phyloP scores from a whole-genome alignment of 441 rosid species.

The Gossypium schwendimanii region DNA sequence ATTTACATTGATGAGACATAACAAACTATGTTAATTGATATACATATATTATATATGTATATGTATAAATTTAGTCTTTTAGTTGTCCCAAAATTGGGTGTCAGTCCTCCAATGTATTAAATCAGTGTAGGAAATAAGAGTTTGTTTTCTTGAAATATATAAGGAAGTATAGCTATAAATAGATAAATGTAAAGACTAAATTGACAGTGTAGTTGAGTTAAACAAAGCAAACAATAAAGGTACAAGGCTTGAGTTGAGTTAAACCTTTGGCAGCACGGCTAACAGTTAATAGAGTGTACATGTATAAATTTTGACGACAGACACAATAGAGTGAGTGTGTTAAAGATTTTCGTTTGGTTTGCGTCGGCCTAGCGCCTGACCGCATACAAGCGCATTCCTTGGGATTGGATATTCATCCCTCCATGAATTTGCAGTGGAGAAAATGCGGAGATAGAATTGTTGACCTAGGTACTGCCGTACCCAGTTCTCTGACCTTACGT shows the following conservation, averaged over 20 bases:
- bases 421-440: conserved; percentile 47
- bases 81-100: not conserved
- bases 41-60: not conserved
- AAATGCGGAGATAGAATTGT: conserved; percentile 65
- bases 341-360: not conserved
- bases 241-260: not conserved
- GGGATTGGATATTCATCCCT: conserved; percentile 71
- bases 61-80: not conserved
- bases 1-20: not conserved
- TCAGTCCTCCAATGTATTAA: not conserved
- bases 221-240: not conserved
- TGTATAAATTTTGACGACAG: not conserved
- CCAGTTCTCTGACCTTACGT: conserved; percentile 71
- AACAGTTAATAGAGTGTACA: not conserved
- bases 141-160: not conserved
- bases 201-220: not conserved
- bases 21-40: not conserved
- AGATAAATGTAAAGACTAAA: not conserved
- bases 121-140: not conserved
- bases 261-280: not conserved
- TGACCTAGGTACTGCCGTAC: conserved; percentile 68
- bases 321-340: not conserved
- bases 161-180: not conserved
- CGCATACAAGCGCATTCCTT: conserved; percentile 39
- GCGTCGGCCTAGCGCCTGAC: conserved; percentile 35